Evolutionary conservation across 108 stramenopile species (phyloP).

Genomic region (Skeletonema costatum): DNA sequence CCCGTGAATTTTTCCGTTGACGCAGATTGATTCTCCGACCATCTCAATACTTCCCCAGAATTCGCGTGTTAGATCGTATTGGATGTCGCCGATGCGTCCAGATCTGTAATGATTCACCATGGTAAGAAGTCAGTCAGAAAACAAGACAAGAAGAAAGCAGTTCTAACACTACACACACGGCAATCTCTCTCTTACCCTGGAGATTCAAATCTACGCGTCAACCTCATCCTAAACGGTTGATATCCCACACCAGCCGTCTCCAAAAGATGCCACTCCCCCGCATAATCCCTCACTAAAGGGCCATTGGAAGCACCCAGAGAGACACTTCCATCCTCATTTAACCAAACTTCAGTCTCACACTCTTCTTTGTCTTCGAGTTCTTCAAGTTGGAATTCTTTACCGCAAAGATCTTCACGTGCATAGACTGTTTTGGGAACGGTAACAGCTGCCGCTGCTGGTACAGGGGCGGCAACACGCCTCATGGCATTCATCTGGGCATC

Average conservation of each 20-base stretch:
- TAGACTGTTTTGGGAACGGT: not conserved
- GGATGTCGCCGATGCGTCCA: constrained; percentile 61
- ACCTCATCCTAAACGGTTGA: constrained; percentile 46
- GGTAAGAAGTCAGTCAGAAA: constrained; percentile 1
- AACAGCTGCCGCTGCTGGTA: not conserved
- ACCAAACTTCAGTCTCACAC: constrained; percentile 40
- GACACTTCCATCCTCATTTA: constrained; percentile 42
- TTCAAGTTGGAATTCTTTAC: constrained; percentile 53
- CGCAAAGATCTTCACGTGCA: constrained; percentile 17
- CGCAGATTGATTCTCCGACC: constrained; percentile 58
- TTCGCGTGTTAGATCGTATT: constrained; percentile 54
- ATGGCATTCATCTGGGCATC: not conserved
- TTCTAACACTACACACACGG: not conserved
- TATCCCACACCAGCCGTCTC: constrained; percentile 36
- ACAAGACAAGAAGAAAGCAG: not conserved
- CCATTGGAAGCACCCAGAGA: constrained; percentile 43
- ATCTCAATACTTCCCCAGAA: constrained; percentile 60
- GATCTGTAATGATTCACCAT: constrained; percentile 1
- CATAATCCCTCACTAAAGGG: constrained; percentile 11
- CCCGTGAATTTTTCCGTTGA: constrained; percentile 54
- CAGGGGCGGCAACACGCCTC: not conserved
- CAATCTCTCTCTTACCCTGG: constrained; percentile 18
- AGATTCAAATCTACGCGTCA: constrained; percentile 40
- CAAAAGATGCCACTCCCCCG: constrained; percentile 38
- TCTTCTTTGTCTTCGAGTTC: constrained; percentile 53